Evolutionary conservation across 441 rosid genomes (phyloP).

Genomic region (Pelargonium exstipulatum): DNA sequence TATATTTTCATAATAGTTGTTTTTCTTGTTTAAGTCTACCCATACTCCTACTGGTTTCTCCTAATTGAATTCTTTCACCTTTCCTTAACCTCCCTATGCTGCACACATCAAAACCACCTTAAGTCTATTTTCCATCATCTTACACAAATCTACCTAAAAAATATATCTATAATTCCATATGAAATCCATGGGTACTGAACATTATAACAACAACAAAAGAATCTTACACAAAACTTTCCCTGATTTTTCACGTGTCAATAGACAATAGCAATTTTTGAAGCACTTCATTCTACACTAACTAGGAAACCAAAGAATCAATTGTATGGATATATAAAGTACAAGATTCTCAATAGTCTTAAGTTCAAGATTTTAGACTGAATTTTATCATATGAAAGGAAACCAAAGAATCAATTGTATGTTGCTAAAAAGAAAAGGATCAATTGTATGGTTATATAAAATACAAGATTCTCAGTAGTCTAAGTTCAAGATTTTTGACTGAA

Average conservation of each 20-base stretch:
- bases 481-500: neutral
- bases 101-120: too few species aligned
- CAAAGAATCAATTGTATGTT: too few species aligned
- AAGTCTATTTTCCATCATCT: too few species aligned
- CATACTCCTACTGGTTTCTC: too few species aligned
- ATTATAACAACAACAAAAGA: too few species aligned
- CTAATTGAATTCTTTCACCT: too few species aligned
- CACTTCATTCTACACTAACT: neutral
- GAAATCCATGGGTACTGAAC: too few species aligned
- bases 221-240: neutral
- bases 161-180: too few species aligned
- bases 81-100: too few species aligned
- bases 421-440: neutral
- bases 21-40: too few species aligned
- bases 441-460: neutral
- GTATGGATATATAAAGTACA: neutral
- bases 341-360: neutral
- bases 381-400: constrained; percentile 4
- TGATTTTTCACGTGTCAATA: neutral
- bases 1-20: too few species aligned
- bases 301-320: neutral
- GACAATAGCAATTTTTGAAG: constrained; percentile 1
- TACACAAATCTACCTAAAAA: too few species aligned
- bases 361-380: neutral
- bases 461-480: neutral